Evolutionary conservation across 1,139 yeast species (phyloP), one percentile per base, ranked within the genome.

Genomic region (Sugiyamaella japonica): DNA sequence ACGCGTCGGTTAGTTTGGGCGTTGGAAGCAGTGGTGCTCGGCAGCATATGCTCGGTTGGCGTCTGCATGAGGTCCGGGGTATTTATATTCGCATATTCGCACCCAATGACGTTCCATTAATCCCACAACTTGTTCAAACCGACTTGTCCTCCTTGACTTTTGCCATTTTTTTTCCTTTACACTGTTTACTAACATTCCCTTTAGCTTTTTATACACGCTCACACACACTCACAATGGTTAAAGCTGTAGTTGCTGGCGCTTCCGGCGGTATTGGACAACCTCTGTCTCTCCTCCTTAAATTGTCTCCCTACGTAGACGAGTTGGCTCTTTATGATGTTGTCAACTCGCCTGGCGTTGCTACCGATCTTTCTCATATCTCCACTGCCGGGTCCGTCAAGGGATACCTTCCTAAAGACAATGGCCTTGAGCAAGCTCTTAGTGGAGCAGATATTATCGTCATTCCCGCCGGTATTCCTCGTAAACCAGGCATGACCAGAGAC

Each of bases 261-360:
- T 90, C 91, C 65, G 98, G 99, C 76, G 99, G 99, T 76, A 93
- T 93, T 73, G 99, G 99, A 65, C 99, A 93, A 80, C 99, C 99
- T 61, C 79, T 93, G 68, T 91, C 98, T 48, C 81, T 93, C 63
- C 80, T 93, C 68, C 78, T 91, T 76, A 93, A 93, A 79, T 80
- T 89, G 68, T 89, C 91, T 81, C 84, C 82, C 67, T 83, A 87
- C 71, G 95, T 93, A 59, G 84, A 93, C 53, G 86, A 86, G 68
- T 82, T 93, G 73, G 81, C 96, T 54, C 80, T 93, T 60, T 93
- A 88, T 76, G 99, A 93, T 76, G 84, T 93, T 66, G 88, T 86
- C 71, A 89, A 93, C 66, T 96, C 96, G 57, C 93, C 95, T 63
- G 98, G 98, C 75, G 98, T 91, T 56, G 97, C 97, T 59, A 95